Conservation (phyloP, 352 stramenopile genomes). For the Phytophthora meadii region DNA sequence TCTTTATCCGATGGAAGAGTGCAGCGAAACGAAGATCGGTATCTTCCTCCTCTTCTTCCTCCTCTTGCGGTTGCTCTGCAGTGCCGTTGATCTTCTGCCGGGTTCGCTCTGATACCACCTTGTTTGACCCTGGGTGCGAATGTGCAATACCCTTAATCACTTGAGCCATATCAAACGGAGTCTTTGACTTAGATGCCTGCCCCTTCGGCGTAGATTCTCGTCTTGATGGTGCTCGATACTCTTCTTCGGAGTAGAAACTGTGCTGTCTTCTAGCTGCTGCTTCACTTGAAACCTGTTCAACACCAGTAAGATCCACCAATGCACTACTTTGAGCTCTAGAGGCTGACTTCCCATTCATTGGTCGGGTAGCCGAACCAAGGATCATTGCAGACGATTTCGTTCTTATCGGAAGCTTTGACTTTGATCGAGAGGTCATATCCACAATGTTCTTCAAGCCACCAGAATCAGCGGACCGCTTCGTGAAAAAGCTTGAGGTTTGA, state of each 20-base stretch:
- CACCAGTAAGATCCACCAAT: constrained; percentile 56
- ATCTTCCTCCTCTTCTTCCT: constrained; percentile 61
- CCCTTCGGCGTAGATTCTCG: constrained; percentile 26
- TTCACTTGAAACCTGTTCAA: constrained; percentile 51
- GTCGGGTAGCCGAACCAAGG: constrained; percentile 30
- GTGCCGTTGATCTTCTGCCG: constrained; percentile 9
- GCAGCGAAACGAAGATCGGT: constrained; percentile 58
- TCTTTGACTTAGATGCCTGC: constrained; percentile 40
- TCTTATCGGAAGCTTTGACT: constrained; percentile 25
- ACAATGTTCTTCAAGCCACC: constrained; percentile 16
- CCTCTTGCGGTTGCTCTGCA: constrained; percentile 41
- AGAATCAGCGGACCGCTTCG: constrained; percentile 37
- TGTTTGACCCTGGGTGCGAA: constrained; percentile 47
- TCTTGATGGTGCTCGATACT: constrained; percentile 41
- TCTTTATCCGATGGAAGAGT: constrained; percentile 86
- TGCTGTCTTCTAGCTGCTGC: constrained; percentile 67
- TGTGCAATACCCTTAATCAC: constrained; percentile 69
- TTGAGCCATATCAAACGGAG: constrained; percentile 68
- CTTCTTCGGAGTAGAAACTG: constrained; percentile 79
- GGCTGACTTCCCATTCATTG: constrained; percentile 72
- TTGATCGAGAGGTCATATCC: constrained; percentile 35
- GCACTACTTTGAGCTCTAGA: constrained; percentile 50
- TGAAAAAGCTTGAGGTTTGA: constrained; percentile 63
- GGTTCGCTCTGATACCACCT: constrained; percentile 17
- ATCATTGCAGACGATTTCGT: constrained; percentile 20